phyloP scores from a whole-genome alignment of 2,329 filamentous ascomycete genomes.

The Zymoseptoria crescenta region DNA sequence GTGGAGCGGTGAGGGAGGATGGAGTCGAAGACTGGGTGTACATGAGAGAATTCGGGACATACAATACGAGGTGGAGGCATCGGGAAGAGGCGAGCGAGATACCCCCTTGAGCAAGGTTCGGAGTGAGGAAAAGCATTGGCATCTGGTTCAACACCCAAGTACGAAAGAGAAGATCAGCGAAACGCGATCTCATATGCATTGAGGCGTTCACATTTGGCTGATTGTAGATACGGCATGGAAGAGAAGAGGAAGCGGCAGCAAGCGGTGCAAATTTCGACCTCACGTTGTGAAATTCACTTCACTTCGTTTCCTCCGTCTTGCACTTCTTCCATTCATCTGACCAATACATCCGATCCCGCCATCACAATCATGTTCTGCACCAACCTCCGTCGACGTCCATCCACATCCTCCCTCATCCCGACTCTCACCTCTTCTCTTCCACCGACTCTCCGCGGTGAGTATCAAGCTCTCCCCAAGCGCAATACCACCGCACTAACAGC shows the following conservation, averaged over 20 bases:
- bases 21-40: background rate
- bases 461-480: background rate
- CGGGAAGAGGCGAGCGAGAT: background rate
- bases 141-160: background rate
- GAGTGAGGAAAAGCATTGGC: background rate
- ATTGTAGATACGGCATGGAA: background rate
- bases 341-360: no score
- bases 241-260: background rate
- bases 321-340: no score
- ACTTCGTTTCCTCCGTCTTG: background rate
- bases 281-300: background rate
- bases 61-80: background rate
- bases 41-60: background rate
- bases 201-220: background rate
- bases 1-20: background rate
- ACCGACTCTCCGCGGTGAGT: conserved; percentile 28
- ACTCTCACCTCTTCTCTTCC: conserved; percentile 18
- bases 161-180: no score
- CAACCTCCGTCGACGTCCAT: conserved; percentile 32
- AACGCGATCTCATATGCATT: no score
- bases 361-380: conserved; percentile 32
- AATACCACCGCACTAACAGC: conserved; percentile 1
- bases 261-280: background rate
- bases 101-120: background rate
- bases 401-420: conserved; percentile 33